phyloP scores from a whole-genome alignment of 768 basidiomycete genomes.

The Fomitopsis serialis region DNA sequence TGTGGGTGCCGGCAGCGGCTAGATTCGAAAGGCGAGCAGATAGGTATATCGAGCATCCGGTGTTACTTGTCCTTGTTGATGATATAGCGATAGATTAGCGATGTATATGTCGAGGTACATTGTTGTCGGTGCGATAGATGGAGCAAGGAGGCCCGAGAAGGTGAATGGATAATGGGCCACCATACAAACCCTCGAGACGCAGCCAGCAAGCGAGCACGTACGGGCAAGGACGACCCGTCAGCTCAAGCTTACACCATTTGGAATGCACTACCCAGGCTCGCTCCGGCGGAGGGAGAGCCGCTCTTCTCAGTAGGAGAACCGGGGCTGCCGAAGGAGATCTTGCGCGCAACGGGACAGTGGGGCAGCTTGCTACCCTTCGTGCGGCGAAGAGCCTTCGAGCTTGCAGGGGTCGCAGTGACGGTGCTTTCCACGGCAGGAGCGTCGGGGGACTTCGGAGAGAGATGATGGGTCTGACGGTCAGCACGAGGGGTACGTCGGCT shows the following conservation, averaged over 20 bases:
- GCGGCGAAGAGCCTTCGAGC: constrained; percentile 42
- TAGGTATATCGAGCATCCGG: neutral
- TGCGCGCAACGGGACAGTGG: constrained; percentile 38
- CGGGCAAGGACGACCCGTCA: neutral
- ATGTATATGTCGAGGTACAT: neutral
- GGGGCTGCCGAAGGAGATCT: constrained; percentile 64
- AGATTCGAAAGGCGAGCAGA: neutral
- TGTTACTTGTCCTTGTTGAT: neutral
- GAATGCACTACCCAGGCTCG: constrained; percentile 66
- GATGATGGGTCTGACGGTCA: neutral
- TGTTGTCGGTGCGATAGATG: neutral
- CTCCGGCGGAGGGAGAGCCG: constrained; percentile 24
- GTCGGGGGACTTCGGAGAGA: neutral
- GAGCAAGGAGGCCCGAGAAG: neutral
- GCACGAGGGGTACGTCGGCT: constrained; percentile 3
- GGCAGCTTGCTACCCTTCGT: constrained; percentile 32
- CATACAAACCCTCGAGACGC: neutral
- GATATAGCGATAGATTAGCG: constrained; percentile 1
- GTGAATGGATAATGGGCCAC: neutral
- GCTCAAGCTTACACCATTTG: constrained; percentile 42
- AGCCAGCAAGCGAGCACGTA: neutral
- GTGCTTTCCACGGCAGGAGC: neutral
- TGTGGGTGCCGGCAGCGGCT: too few relatives aligned
- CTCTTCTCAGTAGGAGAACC: constrained; percentile 34
- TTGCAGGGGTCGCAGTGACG: neutral